Evolutionary conservation across 2,329 filamentous ascomycete species (phyloP).

Genomic region (Ophiostoma sp.): DNA sequence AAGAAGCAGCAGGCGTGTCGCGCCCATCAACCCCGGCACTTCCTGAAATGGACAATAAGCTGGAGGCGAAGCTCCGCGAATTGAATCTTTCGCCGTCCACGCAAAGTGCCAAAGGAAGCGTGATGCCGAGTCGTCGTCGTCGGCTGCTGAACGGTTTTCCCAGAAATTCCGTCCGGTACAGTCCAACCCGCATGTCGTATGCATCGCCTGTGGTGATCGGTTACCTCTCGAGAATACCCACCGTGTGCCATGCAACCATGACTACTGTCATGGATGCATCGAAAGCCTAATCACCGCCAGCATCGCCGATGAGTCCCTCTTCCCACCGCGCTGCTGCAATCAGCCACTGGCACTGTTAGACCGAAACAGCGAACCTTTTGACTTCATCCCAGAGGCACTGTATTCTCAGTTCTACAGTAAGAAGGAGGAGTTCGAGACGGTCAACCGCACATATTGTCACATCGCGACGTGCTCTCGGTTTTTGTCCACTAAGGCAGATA

Average conservation of each 20-base stretch:
- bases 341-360: slow-evolving; percentile 41
- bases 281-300: slow-evolving; percentile 45
- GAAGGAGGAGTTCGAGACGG: slow-evolving; percentile 49
- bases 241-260: slow-evolving; percentile 44
- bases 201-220: slow-evolving; percentile 12
- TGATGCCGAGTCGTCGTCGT: background rate
- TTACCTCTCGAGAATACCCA: background rate
- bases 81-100: background rate
- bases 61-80: background rate
- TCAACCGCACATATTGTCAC: slow-evolving; percentile 53
- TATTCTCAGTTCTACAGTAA: slow-evolving; percentile 45
- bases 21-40: background rate
- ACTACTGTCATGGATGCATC: slow-evolving; percentile 55
- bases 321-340: slow-evolving; percentile 56
- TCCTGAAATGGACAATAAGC: background rate
- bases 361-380: slow-evolving; percentile 37
- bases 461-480: slow-evolving; percentile 46
- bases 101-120: too few species aligned
- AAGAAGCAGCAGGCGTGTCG: slow-evolving; percentile 6
- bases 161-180: background rate
- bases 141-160: background rate
- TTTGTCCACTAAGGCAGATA: slow-evolving; percentile 39
- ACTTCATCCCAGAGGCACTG: slow-evolving; percentile 30
- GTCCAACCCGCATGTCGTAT: background rate
- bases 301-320: slow-evolving; percentile 51